Conservation (phyloP, 1,139 yeast species). For the Cylindricascospora bacillispora region DNA sequence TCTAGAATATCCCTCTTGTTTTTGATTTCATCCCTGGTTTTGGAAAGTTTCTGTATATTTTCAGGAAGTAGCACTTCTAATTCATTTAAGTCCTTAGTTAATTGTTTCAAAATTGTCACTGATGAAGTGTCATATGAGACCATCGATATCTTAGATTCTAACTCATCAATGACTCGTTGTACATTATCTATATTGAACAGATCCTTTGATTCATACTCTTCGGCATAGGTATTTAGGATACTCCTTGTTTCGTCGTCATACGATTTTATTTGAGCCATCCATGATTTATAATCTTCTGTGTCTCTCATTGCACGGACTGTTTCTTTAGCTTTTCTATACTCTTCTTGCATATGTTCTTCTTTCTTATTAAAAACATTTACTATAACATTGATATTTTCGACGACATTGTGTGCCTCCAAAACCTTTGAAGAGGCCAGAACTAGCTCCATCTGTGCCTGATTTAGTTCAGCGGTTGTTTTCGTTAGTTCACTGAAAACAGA, state of each 20-base stretch:
- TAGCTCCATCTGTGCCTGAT: conserved; percentile 9
- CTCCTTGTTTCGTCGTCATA: conserved; percentile 35
- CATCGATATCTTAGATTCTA: conserved; percentile 29
- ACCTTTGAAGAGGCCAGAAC: conserved; percentile 7
- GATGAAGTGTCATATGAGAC: conserved; percentile 31
- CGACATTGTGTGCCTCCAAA: conserved; percentile 15
- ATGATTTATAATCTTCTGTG: conserved; percentile 33
- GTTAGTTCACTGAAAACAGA: background rate
- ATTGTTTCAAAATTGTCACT: conserved; percentile 27
- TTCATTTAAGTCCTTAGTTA: conserved; percentile 18
- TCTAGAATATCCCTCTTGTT: conserved; percentile 41
- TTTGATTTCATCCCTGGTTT: conserved; percentile 29
- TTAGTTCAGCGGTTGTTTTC: conserved; percentile 4
- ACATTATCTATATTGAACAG: conserved; percentile 32
- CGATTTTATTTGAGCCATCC: conserved; percentile 30
- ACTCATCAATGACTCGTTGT: conserved; percentile 24
- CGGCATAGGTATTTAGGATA: conserved; percentile 33
- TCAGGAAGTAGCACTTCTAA: conserved; percentile 22
- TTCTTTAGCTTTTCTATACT: conserved; percentile 31
- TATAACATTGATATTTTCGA: conserved; percentile 14
- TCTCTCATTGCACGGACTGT: conserved; percentile 33
- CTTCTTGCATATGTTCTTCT: conserved; percentile 24
- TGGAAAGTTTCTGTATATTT: conserved; percentile 20
- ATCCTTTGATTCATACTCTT: conserved; percentile 31
- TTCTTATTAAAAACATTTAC: conserved; percentile 19